Percentiles rank a stretch among this genome's conserved stretches.
phyloP scores from a whole-genome alignment of 2,329 filamentous ascomycete genomes.

The Diaporthe aspalathi region DNA sequence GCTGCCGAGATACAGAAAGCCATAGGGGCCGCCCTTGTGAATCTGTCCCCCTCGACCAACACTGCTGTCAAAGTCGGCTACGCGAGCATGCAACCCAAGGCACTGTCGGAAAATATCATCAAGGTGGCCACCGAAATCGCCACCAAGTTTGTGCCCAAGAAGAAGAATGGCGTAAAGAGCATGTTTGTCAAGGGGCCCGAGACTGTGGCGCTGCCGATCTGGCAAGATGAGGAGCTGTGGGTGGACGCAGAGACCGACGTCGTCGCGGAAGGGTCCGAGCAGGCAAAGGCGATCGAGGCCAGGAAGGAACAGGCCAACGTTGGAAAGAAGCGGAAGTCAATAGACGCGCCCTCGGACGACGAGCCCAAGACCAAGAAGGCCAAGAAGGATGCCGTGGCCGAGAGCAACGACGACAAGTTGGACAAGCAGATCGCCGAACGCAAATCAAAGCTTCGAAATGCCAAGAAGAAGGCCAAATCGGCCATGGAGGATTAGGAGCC shows the following conservation, averaged over 20 bases:
- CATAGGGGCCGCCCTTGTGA: slow-evolving; percentile 80
- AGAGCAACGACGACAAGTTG: slow-evolving; percentile 63
- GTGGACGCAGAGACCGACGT: slow-evolving; percentile 80
- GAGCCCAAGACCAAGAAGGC: slow-evolving; percentile 44
- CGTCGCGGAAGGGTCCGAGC: slow-evolving; percentile 65
- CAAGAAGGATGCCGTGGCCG: slow-evolving; percentile 46
- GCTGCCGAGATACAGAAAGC: slow-evolving; percentile 86
- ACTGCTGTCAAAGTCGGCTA: slow-evolving; percentile 84
- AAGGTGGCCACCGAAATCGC: slow-evolving; percentile 77
- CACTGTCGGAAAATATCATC: slow-evolving; percentile 84
- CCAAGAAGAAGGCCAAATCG: slow-evolving; percentile 68
- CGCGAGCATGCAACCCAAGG: slow-evolving; percentile 77
- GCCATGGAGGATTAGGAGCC: slow-evolving; percentile 56
- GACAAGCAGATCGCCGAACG: slow-evolving; percentile 70
- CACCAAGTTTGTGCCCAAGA: slow-evolving; percentile 83
- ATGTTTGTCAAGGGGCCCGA: slow-evolving; percentile 92
- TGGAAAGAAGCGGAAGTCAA: slow-evolving; percentile 73
- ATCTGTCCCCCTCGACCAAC: slow-evolving; percentile 81
- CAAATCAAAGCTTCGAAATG: slow-evolving; percentile 68
- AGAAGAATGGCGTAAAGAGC: slow-evolving; percentile 86
- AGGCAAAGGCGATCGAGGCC: slow-evolving; percentile 56
- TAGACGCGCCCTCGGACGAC: slow-evolving; percentile 47
- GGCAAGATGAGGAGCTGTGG: slow-evolving; percentile 94
- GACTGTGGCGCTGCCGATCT: slow-evolving; percentile 92
- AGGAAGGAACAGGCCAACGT: slow-evolving; percentile 65